These are phyloP conservation scores for Daldinia childiae DNA, from an alignment of 495 filamentous ascomycete genomes.

Conservation along the genomic window DNA sequence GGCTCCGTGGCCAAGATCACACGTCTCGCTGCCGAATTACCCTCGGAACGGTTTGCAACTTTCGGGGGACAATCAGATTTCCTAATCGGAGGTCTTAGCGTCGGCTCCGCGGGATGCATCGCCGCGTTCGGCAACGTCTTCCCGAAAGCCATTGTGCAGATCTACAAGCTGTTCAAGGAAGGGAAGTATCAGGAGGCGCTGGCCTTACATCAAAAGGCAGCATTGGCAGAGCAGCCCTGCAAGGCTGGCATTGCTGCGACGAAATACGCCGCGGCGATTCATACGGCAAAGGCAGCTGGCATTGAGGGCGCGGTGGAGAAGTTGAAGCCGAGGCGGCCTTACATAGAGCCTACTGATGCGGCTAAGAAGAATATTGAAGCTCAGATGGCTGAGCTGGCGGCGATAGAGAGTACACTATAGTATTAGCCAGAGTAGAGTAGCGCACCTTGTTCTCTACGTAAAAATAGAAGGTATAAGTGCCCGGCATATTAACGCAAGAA, in stretches of 20 bases:
- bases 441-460: neutral
- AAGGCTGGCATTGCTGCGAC: constrained; percentile 70
- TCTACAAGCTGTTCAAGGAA: constrained; percentile 63
- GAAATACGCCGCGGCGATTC: constrained; percentile 70
- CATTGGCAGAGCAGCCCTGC: constrained; percentile 62
- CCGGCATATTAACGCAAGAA: neutral
- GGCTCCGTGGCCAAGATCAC: constrained; percentile 72
- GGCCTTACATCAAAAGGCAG: constrained; percentile 61
- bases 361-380: constrained; percentile 58
- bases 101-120: constrained; percentile 71
- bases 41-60: constrained; percentile 65
- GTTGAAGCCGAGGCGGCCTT: constrained; percentile 67
- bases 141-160: constrained; percentile 61
- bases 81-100: constrained; percentile 67
- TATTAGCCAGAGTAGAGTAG: neutral
- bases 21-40: constrained; percentile 61
- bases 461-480: neutral
- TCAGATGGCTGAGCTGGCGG: constrained; percentile 60
- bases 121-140: constrained; percentile 74
- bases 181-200: constrained; percentile 64
- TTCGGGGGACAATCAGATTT: constrained; percentile 79
- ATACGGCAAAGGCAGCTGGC: constrained; percentile 63
- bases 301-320: constrained; percentile 65
- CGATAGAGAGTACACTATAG: constrained; percentile 56
- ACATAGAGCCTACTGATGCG: constrained; percentile 60